Conservation (phyloP, 2,329 filamentous ascomycete genomes). For the Leptographium wingfieldii region DNA sequence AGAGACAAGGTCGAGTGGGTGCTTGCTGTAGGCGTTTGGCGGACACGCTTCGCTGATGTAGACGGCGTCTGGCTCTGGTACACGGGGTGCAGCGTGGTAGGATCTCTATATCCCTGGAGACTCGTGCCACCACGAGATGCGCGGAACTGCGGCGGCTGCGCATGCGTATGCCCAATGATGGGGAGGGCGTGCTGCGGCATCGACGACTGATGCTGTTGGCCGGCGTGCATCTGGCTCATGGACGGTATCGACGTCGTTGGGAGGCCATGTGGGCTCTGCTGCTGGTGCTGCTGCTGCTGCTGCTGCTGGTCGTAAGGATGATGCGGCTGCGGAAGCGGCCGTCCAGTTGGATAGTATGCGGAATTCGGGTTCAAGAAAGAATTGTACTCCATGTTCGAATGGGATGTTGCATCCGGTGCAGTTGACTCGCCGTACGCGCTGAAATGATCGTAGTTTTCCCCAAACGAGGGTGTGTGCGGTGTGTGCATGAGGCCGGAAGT, state of each 20-base stretch:
- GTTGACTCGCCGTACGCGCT: slow-evolving; percentile 25
- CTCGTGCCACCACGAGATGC: slow-evolving; percentile 8
- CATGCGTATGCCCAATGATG: slow-evolving; percentile 13
- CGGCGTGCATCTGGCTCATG: not conserved
- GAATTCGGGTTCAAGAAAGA: not conserved
- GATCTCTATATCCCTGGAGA: slow-evolving; percentile 15
- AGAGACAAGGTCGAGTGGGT: not conserved
- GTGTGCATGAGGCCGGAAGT: not conserved
- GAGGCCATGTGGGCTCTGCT: too few species aligned
- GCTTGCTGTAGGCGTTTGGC: not conserved
- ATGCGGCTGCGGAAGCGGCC: slow-evolving; percentile 11
- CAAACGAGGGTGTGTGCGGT: not conserved
- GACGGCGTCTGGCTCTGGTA: not conserved
- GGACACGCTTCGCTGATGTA: not conserved
- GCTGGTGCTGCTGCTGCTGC: not conserved
- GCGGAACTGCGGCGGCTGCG: slow-evolving; percentile 13
- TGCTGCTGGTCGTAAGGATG: not conserved
- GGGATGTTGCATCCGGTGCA: slow-evolving; percentile 8
- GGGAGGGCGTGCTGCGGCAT: slow-evolving; percentile 6
- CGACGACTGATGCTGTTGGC: not conserved
- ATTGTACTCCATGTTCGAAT: slow-evolving; percentile 1
- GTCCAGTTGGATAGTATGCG: slow-evolving; percentile 14
- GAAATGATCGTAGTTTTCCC: not conserved
- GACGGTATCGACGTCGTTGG: not conserved
- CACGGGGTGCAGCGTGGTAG: slow-evolving; percentile 6